Evolutionary conservation across 306 rosid genomes (phyloP), one percentile per base, ranked within the genome.

Genomic region (Nissolia schottii): DNA sequence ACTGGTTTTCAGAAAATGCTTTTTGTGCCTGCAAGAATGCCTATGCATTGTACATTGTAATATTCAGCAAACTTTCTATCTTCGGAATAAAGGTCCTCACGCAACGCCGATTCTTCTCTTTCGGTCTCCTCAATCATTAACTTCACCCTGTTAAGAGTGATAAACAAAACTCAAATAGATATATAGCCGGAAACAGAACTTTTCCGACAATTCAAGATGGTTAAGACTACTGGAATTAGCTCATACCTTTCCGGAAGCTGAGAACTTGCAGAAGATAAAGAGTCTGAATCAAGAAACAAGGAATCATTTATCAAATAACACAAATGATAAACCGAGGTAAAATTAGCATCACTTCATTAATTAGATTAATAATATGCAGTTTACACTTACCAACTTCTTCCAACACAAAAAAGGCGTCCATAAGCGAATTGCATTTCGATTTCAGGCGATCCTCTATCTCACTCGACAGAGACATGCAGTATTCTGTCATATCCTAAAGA

Each of bases 51-150:
- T 85, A 95, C 97, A 77, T 81, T 86, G 80, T 88, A 89, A 55
- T 91, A 91, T 75, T 95, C 99, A 64, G 99, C 86, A 67, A 88
- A 91, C 76, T 88, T 91, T 85, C 96, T 84, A 76, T 92, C 97
- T 9, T 92, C 92, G 18, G 93, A 82, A 74, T 88, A 88, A 59
- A 89, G 92, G 65, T 95, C 97, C 48, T 89, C 92, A 14, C 90
- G 80, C 63, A 94, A 58, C 48, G 91, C 92, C 40, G 87, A 80
- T 88, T 91, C 99, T 79, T 95, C 97, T 85, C 88, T 85, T 78
- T 91, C 96, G 61, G 84, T 84, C 76, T 92, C 97, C 80, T 88
- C 96, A 38, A 85, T 95, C 74, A 89, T 82, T 82, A 85, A 76
- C 82, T 92, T 89, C 79, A 89, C 92, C 85, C 99, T 91, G 83